Evolutionary conservation across 2,329 filamentous ascomycete genomes (phyloP).

Genomic region (Fusarium sp.): DNA sequence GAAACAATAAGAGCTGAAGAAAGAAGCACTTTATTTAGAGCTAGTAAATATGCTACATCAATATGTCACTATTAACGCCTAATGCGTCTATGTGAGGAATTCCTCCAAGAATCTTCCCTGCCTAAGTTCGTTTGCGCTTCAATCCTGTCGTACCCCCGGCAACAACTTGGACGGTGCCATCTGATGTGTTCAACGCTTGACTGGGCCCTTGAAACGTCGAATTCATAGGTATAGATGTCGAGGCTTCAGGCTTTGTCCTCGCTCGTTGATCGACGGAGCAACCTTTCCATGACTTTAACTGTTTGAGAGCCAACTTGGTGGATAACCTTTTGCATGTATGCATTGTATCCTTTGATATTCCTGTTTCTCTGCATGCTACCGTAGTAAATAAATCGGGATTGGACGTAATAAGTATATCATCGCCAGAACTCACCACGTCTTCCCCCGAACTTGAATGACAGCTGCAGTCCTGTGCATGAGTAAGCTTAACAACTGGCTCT

Average conservation of each 20-base stretch:
- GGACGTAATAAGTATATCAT: not conserved
- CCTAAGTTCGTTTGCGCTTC: conserved; percentile 16
- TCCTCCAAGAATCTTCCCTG: not conserved
- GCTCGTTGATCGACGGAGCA: not conserved
- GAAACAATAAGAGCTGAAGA: not conserved
- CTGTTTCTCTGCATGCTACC: not conserved
- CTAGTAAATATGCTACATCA: not conserved
- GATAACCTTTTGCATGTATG: conserved; percentile 2
- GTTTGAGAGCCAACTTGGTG: not conserved
- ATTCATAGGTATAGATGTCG: conserved; percentile 1
- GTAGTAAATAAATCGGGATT: not conserved
- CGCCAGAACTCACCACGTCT: not conserved
- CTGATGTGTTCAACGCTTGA: not conserved
- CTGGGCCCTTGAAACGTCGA: not conserved
- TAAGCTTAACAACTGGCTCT: conserved; percentile 2
- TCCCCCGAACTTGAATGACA: not conserved
- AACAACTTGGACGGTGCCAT: not conserved
- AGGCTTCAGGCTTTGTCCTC: not conserved
- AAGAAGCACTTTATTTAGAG: not conserved
- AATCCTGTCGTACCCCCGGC: not conserved
- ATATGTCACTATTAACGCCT: not conserved
- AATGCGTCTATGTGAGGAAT: not conserved
- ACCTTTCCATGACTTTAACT: not conserved
- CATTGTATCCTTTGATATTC: not conserved
- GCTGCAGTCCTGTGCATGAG: not conserved